Evolutionary conservation across 176 grass and related monocot species (phyloP).

Genomic region (sorghum (Sorghum bicolor)): DNA sequence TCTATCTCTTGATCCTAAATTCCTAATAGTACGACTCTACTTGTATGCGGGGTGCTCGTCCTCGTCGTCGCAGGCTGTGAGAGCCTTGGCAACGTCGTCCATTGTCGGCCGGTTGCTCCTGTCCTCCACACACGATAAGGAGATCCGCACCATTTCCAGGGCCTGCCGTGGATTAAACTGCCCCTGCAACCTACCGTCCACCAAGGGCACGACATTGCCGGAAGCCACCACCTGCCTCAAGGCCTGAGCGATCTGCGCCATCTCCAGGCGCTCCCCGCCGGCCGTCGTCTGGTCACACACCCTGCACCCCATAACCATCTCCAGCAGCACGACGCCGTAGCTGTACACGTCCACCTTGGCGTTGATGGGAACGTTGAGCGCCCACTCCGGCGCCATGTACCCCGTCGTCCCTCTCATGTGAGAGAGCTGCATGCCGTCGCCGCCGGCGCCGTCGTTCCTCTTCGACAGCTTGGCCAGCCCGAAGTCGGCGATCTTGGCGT

Average conservation of each 20-base stretch:
- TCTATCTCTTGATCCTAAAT: too few relatives aligned
- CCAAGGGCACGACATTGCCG: conserved; percentile 19
- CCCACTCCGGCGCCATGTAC: conserved; percentile 26
- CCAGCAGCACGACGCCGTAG: background rate
- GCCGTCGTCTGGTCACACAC: background rate
- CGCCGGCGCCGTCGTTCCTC: background rate
- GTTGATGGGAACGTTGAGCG: background rate
- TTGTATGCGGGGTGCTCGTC: background rate
- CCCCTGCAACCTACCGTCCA: conserved; percentile 29
- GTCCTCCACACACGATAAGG: conserved; percentile 29
- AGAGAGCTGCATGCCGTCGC: background rate
- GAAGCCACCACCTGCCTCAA: conserved; percentile 24
- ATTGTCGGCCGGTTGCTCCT: conserved; percentile 14
- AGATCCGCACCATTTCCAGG: conserved; percentile 30
- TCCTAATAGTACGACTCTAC: too few relatives aligned
- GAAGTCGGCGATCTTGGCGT: conserved; percentile 72
- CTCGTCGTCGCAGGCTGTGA: background rate
- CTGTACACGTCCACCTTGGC: conserved; percentile 24
- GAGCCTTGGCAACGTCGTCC: background rate
- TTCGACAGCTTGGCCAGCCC: conserved; percentile 58
- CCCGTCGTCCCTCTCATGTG: conserved; percentile 11
- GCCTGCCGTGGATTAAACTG: conserved; percentile 32
- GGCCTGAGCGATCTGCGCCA: conserved; percentile 1
- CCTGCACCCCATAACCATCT: background rate
- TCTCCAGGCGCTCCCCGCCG: background rate